Percentiles rank a stretch among this genome's conserved stretches.
Evolutionary conservation across 345 rosid species (phyloP).

Genomic region (Aquilaria malaccensis): DNA sequence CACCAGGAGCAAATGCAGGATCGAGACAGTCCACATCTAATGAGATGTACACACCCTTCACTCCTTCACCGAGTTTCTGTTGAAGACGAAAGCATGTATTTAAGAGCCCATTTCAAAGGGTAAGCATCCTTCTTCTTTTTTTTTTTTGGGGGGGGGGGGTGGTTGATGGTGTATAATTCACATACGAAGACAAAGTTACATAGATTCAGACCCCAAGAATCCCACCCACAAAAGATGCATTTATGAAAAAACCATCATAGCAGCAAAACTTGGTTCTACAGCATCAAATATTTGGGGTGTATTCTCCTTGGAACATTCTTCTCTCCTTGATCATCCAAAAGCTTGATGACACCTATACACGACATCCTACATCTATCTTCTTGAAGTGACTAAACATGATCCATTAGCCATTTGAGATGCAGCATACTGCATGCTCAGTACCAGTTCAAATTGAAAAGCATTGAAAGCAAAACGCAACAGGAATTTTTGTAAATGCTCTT

Average conservation of each 20-base stretch:
- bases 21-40: slow-evolving; percentile 93
- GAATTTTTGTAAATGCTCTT: slow-evolving; percentile 21
- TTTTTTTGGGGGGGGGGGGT: no score
- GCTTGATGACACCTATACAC: background rate
- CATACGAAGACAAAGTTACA: no score
- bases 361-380: slow-evolving; percentile 25
- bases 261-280: background rate
- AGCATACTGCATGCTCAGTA: slow-evolving; percentile 24
- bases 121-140: no score
- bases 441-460: slow-evolving; percentile 25
- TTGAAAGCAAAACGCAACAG: slow-evolving; percentile 27
- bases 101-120: no score
- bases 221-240: no score
- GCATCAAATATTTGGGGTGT: background rate
- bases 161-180: no score
- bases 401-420: slow-evolving; percentile 28
- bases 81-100: background rate
- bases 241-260: background rate
- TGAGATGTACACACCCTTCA: slow-evolving; percentile 86
- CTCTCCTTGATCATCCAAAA: background rate
- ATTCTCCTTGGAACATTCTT: background rate
- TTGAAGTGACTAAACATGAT: slow-evolving; percentile 30
- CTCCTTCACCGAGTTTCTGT: slow-evolving; percentile 97
- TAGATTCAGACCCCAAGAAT: no score
- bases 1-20: slow-evolving; percentile 98